Evolutionary conservation across 2,329 filamentous ascomycete species (phyloP).

Genomic region (Chaetomiaceae sp.): DNA sequence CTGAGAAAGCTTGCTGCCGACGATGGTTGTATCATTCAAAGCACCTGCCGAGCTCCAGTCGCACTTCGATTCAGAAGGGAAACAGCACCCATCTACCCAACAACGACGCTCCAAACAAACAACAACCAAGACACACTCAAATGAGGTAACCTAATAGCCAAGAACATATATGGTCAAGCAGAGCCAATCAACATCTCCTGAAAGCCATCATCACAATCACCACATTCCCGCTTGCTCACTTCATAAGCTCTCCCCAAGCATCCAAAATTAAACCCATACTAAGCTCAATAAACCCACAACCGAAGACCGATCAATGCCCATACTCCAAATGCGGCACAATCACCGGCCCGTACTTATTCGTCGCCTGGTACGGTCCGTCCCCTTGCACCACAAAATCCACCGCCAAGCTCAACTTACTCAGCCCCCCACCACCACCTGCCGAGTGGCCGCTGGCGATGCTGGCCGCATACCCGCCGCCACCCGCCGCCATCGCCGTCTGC

Average conservation of each 20-base stretch:
- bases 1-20: no score
- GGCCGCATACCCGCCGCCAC: slow-evolving; percentile 24
- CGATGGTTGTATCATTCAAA: no score
- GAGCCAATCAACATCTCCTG: neutral
- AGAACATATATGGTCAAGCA: no score
- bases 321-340: slow-evolving; percentile 83
- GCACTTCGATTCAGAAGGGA: no score
- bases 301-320: slow-evolving; percentile 45
- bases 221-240: no score
- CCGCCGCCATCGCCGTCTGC: slow-evolving; percentile 7
- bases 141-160: neutral
- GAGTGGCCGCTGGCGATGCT: slow-evolving; percentile 31
- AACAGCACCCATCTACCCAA: neutral
- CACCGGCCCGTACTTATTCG: slow-evolving; percentile 95
- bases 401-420: slow-evolving; percentile 72
- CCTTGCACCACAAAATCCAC: slow-evolving; percentile 97
- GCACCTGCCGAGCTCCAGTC: no score
- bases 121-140: neutral
- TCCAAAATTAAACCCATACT: neutral
- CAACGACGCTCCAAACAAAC: neutral
- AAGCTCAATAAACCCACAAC: neutral
- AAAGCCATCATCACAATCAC: neutral
- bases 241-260: no score
- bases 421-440: no score
- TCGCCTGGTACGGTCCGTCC: slow-evolving; percentile 70